Base-by-base conservation (phyloP, 1,284 basidiomycete genomes). In the Puccinia triticina region DNA sequence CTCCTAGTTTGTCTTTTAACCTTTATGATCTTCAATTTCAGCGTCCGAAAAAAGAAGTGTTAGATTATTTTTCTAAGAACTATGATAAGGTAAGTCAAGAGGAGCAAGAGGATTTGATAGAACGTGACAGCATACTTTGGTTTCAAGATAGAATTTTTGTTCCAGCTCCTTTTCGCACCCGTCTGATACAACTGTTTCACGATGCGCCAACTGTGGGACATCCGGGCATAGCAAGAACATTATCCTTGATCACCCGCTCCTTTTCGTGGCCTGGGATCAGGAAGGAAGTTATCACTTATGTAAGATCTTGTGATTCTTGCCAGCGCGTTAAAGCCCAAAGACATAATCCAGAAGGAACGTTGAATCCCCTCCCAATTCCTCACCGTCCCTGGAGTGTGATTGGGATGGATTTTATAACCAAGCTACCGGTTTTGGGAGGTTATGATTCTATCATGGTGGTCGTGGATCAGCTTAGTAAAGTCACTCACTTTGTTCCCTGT, bases 401-500 rank as follows among this genome's bases (percentile, higher is more conserved):
- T 0, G 66, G 64, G 0, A 79, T 79, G 0, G 48, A 79, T 79
- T 79, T 79, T 57, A 79, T 79, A 21, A 48, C 50, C 4, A 79
- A 79, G 37, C 46, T 79, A 32, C 77, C 77, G 7, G 14, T 10
- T 2, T 79, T 34, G 3, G 26, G 26, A n/a, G 73, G 80, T 61
- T 64, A 21, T 43, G 59, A 64, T 40, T 77, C 59, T 7, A 77
- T 77, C 40, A 16, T 77, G 53, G 75, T 77, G 16, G 43, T 77
- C 23, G 37, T 77, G n/a, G 53, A 77, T 64, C 18, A 18, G 18
- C 43, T 61, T 5, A 61, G 29, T 14, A 77, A 77, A 37, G 34
- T 32, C 8, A 26, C 55, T 64, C 75, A 77, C 46, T 77, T 77
- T 37, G 40, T 64, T 61, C n/a, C n/a, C n/a, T n/a, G n/a, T n/a